Base-by-base conservation (phyloP, 2,329 filamentous ascomycete species). In the Penicillium sp. region DNA sequence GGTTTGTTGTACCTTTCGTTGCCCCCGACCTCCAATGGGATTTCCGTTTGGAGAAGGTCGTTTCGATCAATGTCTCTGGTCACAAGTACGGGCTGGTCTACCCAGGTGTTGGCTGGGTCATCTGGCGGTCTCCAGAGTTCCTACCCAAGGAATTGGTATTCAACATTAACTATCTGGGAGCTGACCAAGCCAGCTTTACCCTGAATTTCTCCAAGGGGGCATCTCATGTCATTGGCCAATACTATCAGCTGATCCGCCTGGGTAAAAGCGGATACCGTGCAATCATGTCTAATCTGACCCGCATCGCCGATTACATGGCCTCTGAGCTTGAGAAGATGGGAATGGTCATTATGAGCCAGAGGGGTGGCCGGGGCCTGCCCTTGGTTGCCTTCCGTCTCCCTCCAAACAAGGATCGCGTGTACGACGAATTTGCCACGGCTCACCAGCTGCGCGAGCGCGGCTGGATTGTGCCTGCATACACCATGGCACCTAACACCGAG, bases 81-180 rank as follows among this genome's bases (percentile, higher is more conserved):
- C 92, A 96, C 78, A 96, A 96, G 76, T 85, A 87, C 59, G 83
- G 84, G 13, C 72, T 82, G 42, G 79, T 95, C 41, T 95, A 96
- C 67, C 91, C 91, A 0, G 91, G 92, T 69, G 88, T 97, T 12
- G 92, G 92, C 50, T 97, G 92, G 92, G 84, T 92, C 10, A 78
- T 96, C 58, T 96, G 91, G 90, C 83, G 91, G 40, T 81, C 83
- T 33, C 81, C 88, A 42, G 86, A 93, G 69, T 93, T 79, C 72
- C 80, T 95, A 2, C 92, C 92, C 7, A 80, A 92, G 66, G 91
- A 96, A 64, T 84, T 96, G 18, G 89, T 97, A 63, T 97, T 97
- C 82, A 96, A 95, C 79, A 96, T 97, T 80, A 96, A 96, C 80
- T 97, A 97, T 74, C 86, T 96, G 5, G 92, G 92, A 41, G 91